Base-by-base conservation (phyloP, 148 eudicot genomes). In the Vaccinium macrocarpon region DNA sequence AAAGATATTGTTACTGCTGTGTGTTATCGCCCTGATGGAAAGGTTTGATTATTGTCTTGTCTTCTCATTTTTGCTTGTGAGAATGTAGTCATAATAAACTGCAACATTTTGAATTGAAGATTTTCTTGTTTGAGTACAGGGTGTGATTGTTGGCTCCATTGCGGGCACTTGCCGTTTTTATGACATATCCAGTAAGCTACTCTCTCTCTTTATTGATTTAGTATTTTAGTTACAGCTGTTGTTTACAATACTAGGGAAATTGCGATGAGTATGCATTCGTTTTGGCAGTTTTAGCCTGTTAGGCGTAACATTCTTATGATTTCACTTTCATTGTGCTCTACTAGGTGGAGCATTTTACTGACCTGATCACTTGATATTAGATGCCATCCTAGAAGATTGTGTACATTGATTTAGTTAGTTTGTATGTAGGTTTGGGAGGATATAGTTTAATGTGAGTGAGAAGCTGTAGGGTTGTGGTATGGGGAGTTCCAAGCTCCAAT, bases 1-100 rank as follows among this genome's bases (percentile, higher is more conserved):
- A 94, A 88, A 87, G 99, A 95, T 78, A 97, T 97, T 29, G 92
- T 97, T 57, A 92, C 98, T 80, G 99, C 98, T 68, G 95, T 95
- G 73, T 88, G 94, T 82, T 95, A 95, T 86, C 92, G 90, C 78
- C 98, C 98, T 74, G 92, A 90, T 92, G 98, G 94, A 64, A 84
- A 91, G 97, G 98, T 93, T 84, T 83, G 90, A 85, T 82, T 42
- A 82, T 71, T 86, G 10, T 50, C 42, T 62, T 42, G 51, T 80
- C 32, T 50, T 85, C 76, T 62, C 35, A 46, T 66, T 59, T 74
- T 74, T 68, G n/a, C 29, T 70, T 25, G 27, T 46, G 23, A 53
- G 57, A 32, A 42, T 68, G 23, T 55, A 11, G 3, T 7, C 18
- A 70, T 16, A 7, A 38, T 21, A 61, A 74, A 68, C 72, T 59